Conservation (phyloP, 164 flowering plant species). For the Nelumbo lutea region DNA sequence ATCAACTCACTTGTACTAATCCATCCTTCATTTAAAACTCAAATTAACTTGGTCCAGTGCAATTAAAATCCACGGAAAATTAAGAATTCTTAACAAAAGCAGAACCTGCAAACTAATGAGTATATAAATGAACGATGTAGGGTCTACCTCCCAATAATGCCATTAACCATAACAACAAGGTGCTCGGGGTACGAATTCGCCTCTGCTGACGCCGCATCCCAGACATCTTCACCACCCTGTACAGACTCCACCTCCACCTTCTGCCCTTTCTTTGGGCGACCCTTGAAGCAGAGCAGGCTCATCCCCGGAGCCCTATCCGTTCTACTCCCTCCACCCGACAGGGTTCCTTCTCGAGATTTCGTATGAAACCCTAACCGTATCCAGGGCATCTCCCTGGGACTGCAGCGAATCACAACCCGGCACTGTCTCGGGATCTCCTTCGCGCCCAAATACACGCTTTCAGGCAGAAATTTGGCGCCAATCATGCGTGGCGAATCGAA, state of each 20-base stretch:
- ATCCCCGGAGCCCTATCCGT: conserved; percentile 23
- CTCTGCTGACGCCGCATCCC: conserved; percentile 25
- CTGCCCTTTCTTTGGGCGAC: conserved; percentile 8
- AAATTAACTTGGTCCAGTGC: too few relatives aligned
- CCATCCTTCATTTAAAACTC: too few relatives aligned
- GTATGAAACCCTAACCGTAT: conserved; percentile 8
- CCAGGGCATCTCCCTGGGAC: conserved; percentile 1
- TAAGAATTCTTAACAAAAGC: not conserved
- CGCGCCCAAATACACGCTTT: conserved; percentile 11
- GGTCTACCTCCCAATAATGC: conserved; percentile 74
- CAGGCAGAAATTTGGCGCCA: conserved; percentile 22
- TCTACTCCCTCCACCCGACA: conserved; percentile 13
- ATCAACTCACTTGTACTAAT: too few relatives aligned
- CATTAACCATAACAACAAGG: conserved; percentile 91
- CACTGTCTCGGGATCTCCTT: conserved; percentile 3
- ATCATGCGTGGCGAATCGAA: conserved; percentile 35
- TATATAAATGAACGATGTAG: not conserved
- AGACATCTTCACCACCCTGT: conserved; percentile 45
- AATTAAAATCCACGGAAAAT: not conserved
- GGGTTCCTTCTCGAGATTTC: not conserved
- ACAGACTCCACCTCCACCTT: conserved; percentile 35
- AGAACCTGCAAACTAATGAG: not conserved
- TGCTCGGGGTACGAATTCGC: conserved; percentile 45
- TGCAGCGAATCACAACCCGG: not conserved
- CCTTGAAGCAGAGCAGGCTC: conserved; percentile 36